Evolutionary conservation across 352 stramenopile genomes (phyloP).

Genomic region (Phytopythium montanum): DNA sequence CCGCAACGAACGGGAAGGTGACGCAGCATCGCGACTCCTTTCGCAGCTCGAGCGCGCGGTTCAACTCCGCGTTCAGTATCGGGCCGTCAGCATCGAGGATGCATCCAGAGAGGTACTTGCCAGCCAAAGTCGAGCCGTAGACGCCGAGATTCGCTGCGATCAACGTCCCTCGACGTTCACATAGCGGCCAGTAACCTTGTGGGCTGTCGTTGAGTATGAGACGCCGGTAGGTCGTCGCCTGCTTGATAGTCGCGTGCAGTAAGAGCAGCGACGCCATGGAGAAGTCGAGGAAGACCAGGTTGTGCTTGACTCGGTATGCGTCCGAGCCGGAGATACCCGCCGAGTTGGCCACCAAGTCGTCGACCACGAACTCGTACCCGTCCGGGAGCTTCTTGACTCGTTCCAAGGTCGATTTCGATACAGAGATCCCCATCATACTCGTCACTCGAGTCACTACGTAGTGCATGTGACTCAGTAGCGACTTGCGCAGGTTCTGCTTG

Average conservation of each 20-base stretch:
- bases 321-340: conserved; percentile 11
- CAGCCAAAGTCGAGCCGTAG: conserved; percentile 36
- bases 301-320: conserved; percentile 75
- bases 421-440: conserved; percentile 54
- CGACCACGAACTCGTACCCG: conserved; percentile 69
- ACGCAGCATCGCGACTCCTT: conserved; percentile 61
- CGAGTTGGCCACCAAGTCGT: conserved; percentile 47
- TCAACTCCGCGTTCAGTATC: conserved; percentile 80
- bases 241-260: conserved; percentile 66
- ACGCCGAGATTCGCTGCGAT: conserved; percentile 69
- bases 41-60: conserved; percentile 59
- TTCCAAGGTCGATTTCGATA: conserved; percentile 37
- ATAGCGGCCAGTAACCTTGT: conserved; percentile 85
- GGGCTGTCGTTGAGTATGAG: conserved; percentile 64
- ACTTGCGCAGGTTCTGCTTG: conserved; percentile 64
- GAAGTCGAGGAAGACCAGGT: conserved; percentile 83
- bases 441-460: conserved; percentile 50
- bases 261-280: conserved; percentile 84
- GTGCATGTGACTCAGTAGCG: conserved; percentile 39
- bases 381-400: conserved; percentile 47
- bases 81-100: conserved; percentile 69
- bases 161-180: conserved; percentile 70
- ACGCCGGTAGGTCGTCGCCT: conserved; percentile 79
- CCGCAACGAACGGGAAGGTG: conserved; percentile 34
- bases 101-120: conserved; percentile 59